Percentiles rank a stretch among this genome's conserved stretches.
Conservation (phyloP, 306 rosid genomes). For the Urtica urens region DNA sequence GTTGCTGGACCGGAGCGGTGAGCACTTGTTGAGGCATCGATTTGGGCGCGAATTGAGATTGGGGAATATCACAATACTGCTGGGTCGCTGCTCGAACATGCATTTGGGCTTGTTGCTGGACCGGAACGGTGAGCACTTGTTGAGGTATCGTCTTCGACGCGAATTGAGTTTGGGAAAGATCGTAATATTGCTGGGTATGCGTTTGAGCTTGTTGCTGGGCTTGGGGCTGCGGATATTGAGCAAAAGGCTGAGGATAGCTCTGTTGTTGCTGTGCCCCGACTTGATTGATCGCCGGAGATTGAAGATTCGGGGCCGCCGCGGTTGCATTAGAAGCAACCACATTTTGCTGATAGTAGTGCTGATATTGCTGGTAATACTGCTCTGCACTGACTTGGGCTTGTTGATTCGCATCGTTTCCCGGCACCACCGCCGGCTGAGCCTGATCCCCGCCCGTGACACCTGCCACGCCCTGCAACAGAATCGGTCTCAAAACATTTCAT, state of each 20-base stretch:
- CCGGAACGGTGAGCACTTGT: constrained; percentile 42
- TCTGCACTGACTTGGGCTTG: constrained; percentile 54
- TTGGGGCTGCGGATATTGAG: constrained; percentile 46
- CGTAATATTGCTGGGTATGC: constrained; percentile 49
- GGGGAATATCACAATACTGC: constrained; percentile 55
- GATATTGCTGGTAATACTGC: constrained; percentile 90
- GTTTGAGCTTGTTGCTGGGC: constrained; percentile 74
- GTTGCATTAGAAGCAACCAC: constrained; percentile 22
- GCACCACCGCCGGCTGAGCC: constrained; percentile 35
- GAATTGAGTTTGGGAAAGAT: constrained; percentile 51
- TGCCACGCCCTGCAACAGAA: constrained; percentile 41
- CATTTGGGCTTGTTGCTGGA: constrained; percentile 55
- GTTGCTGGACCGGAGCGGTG: constrained; percentile 38
- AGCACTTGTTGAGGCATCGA: constrained; percentile 38
- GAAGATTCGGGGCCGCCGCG: constrained; percentile 28
- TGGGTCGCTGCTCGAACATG: constrained; percentile 44
- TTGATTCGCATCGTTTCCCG: constrained; percentile 56
- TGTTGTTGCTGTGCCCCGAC: constrained; percentile 22
- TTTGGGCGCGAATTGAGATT: constrained; percentile 43
- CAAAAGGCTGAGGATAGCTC: constrained; percentile 17
- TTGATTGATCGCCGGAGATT: constrained; percentile 20
- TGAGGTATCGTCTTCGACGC: constrained; percentile 38
- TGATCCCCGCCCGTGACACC: constrained; percentile 26
- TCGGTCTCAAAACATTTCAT: constrained; percentile 30
- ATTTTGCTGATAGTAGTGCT: constrained; percentile 57